Conservation (phyloP, 495 filamentous ascomycete genomes). For the Neurospora sp. region DNA sequence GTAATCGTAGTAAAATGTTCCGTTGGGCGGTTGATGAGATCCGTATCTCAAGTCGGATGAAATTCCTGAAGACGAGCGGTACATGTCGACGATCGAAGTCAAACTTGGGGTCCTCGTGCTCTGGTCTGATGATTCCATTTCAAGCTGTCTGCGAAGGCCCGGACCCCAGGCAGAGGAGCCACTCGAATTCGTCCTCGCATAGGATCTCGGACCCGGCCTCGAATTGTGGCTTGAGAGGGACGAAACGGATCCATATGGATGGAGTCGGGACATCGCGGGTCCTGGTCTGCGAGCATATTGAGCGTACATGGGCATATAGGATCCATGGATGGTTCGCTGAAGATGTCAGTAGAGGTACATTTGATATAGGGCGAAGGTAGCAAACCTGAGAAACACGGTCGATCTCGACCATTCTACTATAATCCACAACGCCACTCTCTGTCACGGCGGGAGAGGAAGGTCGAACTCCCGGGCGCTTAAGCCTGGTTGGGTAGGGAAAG, state of each 20-base stretch:
- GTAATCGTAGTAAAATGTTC: conserved; percentile 40
- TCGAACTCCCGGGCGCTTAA: conserved; percentile 54
- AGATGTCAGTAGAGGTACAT: neutral
- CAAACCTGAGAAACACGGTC: conserved; percentile 36
- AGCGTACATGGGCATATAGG: conserved; percentile 31
- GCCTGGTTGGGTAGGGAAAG: conserved; percentile 53
- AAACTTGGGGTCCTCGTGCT: conserved; percentile 27
- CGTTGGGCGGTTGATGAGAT: neutral
- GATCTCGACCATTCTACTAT: conserved; percentile 42
- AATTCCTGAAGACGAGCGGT: conserved; percentile 19
- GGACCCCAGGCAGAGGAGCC: neutral
- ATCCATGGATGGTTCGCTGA: conserved; percentile 33
- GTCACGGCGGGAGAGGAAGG: conserved; percentile 53
- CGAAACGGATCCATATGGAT: conserved; percentile 26
- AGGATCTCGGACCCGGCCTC: conserved; percentile 16
- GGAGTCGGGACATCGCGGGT: conserved; percentile 20
- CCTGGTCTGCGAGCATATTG: conserved; percentile 25
- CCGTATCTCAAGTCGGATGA: conserved; percentile 1
- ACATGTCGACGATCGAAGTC: conserved; percentile 32
- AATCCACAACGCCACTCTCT: conserved; percentile 37
- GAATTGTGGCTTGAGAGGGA: conserved; percentile 22
- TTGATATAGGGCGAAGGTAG: neutral
- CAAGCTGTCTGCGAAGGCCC: conserved; percentile 1
- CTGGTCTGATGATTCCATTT: conserved; percentile 9
- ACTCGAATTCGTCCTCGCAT: conserved; percentile 1